Conservation (phyloP, 768 basidiomycete species). For the Boletus sp. region DNA sequence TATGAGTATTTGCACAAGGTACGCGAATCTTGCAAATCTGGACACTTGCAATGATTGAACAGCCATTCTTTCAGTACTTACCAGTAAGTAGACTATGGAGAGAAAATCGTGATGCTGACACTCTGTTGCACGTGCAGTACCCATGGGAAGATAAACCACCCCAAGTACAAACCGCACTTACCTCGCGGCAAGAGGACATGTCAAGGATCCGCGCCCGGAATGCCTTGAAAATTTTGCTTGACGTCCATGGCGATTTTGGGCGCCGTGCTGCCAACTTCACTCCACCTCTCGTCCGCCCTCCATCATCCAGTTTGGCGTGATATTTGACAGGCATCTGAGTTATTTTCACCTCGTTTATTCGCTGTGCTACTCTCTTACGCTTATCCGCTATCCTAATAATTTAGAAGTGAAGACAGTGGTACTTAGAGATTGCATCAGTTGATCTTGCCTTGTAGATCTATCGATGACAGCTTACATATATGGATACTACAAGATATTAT, state of each 20-base stretch:
- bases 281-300: conserved; percentile 23
- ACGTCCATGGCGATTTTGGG: conserved; percentile 88
- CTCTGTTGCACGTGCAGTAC: conserved; percentile 48
- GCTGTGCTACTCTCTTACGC: conserved; percentile 3
- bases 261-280: conserved; percentile 46
- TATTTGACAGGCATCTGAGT: background rate
- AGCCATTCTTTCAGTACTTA: conserved; percentile 26
- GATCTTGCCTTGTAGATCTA: background rate
- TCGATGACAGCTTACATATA: conserved; percentile 4
- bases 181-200: conserved; percentile 75
- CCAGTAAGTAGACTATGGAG: conserved; percentile 23
- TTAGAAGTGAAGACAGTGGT: conserved; percentile 11
- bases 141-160: conserved; percentile 73
- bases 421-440: conserved; percentile 7
- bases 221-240: conserved; percentile 88
- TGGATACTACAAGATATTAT: background rate
- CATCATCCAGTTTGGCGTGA: conserved; percentile 23
- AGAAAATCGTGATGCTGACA: conserved; percentile 5
- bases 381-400: conserved; percentile 21
- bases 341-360: background rate
- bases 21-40: conserved; percentile 22
- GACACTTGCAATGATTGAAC: background rate
- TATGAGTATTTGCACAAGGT: conserved; percentile 73
- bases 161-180: conserved; percentile 69
- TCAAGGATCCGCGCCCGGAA: conserved; percentile 89